phyloP scores from a whole-genome alignment of 306 rosid genomes.

The Astragalus glycyphyllos region DNA sequence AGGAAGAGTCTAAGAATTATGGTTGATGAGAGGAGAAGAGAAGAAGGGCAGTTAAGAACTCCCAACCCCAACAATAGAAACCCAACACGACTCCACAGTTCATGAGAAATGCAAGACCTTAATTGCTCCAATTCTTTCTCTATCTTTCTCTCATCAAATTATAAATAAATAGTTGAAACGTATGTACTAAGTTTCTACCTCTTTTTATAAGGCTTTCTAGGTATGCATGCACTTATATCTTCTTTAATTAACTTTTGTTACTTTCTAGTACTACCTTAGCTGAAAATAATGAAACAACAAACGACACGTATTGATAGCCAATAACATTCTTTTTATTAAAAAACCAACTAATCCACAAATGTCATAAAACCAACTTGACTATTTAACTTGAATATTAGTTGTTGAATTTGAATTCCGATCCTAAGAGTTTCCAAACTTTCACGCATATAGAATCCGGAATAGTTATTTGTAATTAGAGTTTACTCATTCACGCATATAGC shows the following conservation, averaged over 20 bases:
- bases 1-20: neutral
- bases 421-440: too few species aligned
- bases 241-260: too few species aligned
- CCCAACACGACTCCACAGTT: conserved; percentile 99
- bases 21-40: conserved; percentile 63
- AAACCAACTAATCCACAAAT: conserved; percentile 7
- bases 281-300: conserved; percentile 6
- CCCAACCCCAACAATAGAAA: conserved; percentile 99
- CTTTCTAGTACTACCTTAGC: neutral
- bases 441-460: too few species aligned
- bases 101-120: conserved; percentile 83
- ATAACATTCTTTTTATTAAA: conserved; percentile 15
- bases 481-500: too few species aligned
- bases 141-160: conserved; percentile 21
- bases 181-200: conserved; percentile 51
- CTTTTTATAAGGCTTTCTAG: conserved; percentile 41
- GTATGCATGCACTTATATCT: too few species aligned
- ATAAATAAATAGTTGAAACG: conserved; percentile 58
- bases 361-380: neutral
- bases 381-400: too few species aligned
- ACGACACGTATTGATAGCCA: conserved; percentile 21
- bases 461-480: too few species aligned
- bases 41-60: conserved; percentile 98
- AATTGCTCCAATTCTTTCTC: conserved; percentile 16
- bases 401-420: too few species aligned